Evolutionary conservation across 2,329 filamentous ascomycete species (phyloP).

Genomic region (Chalara sp.): DNA sequence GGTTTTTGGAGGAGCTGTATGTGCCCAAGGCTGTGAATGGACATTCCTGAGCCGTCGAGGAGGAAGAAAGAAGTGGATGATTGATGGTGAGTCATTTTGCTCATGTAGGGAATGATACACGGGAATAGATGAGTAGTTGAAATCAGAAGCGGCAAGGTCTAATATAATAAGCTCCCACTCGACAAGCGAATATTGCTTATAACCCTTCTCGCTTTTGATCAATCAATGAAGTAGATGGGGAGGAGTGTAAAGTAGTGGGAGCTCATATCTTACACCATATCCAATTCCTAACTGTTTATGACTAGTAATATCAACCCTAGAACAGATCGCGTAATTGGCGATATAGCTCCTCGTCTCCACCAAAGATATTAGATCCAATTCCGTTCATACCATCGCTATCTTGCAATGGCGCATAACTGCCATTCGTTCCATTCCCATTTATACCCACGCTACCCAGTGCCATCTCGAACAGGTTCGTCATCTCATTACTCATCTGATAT

Average conservation of each 20-base stretch:
- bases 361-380: slow-evolving; percentile 24
- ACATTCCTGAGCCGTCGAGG: slow-evolving; percentile 10
- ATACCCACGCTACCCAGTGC: slow-evolving; percentile 23
- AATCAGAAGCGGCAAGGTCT: too few relatives aligned
- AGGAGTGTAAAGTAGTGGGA: too few relatives aligned
- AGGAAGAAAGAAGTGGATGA: neutral
- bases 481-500: slow-evolving; percentile 29
- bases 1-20: slow-evolving; percentile 48
- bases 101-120: neutral
- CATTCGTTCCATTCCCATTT: slow-evolving; percentile 12
- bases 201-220: too few relatives aligned
- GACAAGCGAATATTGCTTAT: too few relatives aligned
- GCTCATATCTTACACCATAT: too few relatives aligned
- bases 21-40: slow-evolving; percentile 34
- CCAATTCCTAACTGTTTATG: too few relatives aligned
- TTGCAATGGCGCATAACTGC: slow-evolving; percentile 9
- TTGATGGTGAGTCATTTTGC: neutral
- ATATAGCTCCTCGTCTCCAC: slow-evolving; percentile 28
- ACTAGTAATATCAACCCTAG: slow-evolving; percentile 5
- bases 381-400: slow-evolving; percentile 11
- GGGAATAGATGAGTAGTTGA: too few relatives aligned
- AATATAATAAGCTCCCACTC: too few relatives aligned
- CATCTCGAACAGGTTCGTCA: slow-evolving; percentile 28
- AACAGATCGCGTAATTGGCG: slow-evolving; percentile 27
- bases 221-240: too few relatives aligned